Conservation (phyloP, 176 grass and related monocot genomes). For the Tillandsia leiboldiana region DNA sequence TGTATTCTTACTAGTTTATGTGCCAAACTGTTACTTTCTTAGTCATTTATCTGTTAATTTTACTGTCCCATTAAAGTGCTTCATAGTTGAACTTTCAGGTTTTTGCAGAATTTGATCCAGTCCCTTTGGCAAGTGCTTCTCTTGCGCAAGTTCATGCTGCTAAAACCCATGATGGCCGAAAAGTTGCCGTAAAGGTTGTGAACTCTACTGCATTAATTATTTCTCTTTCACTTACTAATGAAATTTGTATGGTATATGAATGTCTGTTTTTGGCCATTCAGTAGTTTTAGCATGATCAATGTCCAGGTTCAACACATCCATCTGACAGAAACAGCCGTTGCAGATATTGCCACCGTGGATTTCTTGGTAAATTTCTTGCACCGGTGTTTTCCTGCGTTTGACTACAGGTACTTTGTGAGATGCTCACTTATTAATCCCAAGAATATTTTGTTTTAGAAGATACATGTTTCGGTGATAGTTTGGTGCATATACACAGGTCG, state of each 20-base stretch:
- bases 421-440: background rate
- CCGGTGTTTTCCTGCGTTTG: slow-evolving; percentile 76
- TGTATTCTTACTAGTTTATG: too few relatives aligned
- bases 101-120: slow-evolving; percentile 89
- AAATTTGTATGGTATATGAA: background rate
- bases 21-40: background rate
- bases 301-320: slow-evolving; percentile 84
- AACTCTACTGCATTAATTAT: slow-evolving; percentile 2
- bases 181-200: slow-evolving; percentile 84
- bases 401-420: slow-evolving; percentile 58
- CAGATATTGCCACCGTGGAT: slow-evolving; percentile 87
- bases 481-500: background rate
- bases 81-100: slow-evolving; percentile 29
- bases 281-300: slow-evolving; percentile 6
- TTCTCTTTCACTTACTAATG: background rate
- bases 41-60: slow-evolving; percentile 1
- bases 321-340: slow-evolving; percentile 56
- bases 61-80: background rate
- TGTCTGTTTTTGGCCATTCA: background rate
- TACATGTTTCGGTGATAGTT: background rate
- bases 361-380: slow-evolving; percentile 79
- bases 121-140: slow-evolving; percentile 88
- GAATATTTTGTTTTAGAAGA: background rate
- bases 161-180: slow-evolving; percentile 70
- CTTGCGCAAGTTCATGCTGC: slow-evolving; percentile 97